These are phyloP conservation scores for Hypoxylon subgilvum DNA, from an alignment of 495 filamentous ascomycete species.

Conservation along the genomic window DNA sequence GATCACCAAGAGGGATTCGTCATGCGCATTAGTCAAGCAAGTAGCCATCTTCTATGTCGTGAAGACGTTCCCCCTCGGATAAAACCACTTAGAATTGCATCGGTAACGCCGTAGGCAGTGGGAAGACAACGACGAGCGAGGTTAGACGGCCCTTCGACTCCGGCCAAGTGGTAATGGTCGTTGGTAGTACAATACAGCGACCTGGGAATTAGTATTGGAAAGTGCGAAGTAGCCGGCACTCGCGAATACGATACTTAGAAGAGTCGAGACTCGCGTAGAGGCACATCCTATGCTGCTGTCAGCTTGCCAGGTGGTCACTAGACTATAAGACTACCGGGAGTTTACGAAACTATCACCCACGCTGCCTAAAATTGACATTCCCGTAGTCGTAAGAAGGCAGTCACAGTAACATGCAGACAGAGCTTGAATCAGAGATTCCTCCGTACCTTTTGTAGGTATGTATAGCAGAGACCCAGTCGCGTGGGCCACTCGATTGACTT, in stretches of 20 bases:
- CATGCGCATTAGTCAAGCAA: constrained; percentile 16
- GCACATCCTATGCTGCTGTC: not conserved
- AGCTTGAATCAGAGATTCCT: too few relatives aligned
- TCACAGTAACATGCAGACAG: not conserved
- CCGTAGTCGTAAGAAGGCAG: not conserved
- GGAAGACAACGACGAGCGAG: constrained; percentile 14
- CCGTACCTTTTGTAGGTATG: not conserved
- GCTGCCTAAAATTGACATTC: constrained; percentile 1
- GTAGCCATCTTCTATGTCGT: constrained; percentile 2
- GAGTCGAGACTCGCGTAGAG: not conserved
- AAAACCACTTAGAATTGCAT: too few relatives aligned
- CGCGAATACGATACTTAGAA: too few relatives aligned
- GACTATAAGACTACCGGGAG: constrained; percentile 1
- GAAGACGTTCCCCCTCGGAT: not conserved
- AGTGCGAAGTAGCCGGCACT: too few relatives aligned
- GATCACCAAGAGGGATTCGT: not conserved
- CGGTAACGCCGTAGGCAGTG: constrained; percentile 19
- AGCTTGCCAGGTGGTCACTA: not conserved
- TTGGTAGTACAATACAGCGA: constrained; percentile 16
- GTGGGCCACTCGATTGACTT: constrained; percentile 21
- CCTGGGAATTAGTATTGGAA: too few relatives aligned
- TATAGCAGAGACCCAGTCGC: constrained; percentile 31
- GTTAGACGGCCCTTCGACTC: constrained; percentile 42
- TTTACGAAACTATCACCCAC: constrained; percentile 1
- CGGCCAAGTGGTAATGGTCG: constrained; percentile 17